These are phyloP conservation scores for Cyberlindnera petersonii DNA, from an alignment of 805 yeast species.

Conservation along the genomic window DNA sequence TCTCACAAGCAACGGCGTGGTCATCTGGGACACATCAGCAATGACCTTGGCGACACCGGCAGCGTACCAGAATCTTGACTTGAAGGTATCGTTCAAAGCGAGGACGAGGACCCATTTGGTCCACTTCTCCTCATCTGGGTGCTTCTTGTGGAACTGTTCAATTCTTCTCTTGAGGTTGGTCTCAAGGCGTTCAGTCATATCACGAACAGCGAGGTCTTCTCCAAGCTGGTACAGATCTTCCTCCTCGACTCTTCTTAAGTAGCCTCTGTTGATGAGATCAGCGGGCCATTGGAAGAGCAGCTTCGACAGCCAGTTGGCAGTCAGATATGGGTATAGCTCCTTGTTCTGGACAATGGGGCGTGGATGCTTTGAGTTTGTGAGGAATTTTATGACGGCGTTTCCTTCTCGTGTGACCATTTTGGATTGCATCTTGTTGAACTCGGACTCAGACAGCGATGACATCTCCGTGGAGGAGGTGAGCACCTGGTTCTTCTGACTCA, in stretches of 20 bases:
- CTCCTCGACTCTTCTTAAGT: slow-evolving; percentile 55
- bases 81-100: slow-evolving; percentile 36
- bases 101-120: slow-evolving; percentile 26
- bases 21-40: slow-evolving; percentile 37
- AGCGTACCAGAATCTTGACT: slow-evolving; percentile 30
- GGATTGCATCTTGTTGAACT: slow-evolving; percentile 8
- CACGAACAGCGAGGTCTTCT: slow-evolving; percentile 33
- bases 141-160: slow-evolving; percentile 22
- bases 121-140: slow-evolving; percentile 22
- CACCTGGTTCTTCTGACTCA: background rate
- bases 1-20: slow-evolving; percentile 65
- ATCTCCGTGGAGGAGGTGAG: background rate
- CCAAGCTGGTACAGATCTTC: slow-evolving; percentile 49
- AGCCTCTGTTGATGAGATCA: slow-evolving; percentile 40
- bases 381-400: slow-evolving; percentile 12
- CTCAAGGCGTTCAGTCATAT: slow-evolving; percentile 35
- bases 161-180: slow-evolving; percentile 28
- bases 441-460: slow-evolving; percentile 1
- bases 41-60: slow-evolving; percentile 29
- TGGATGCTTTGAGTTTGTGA: slow-evolving; percentile 17
- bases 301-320: slow-evolving; percentile 19
- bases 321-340: slow-evolving; percentile 19
- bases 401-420: slow-evolving; percentile 20
- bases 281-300: slow-evolving; percentile 24
- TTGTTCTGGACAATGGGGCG: slow-evolving; percentile 20